A percentile compares a stretch with the other conserved stretches of the same genome.
Evolutionary conservation across 2,329 filamentous ascomycete species (phyloP).

Genomic region (Ascochyta clinopodiicola): DNA sequence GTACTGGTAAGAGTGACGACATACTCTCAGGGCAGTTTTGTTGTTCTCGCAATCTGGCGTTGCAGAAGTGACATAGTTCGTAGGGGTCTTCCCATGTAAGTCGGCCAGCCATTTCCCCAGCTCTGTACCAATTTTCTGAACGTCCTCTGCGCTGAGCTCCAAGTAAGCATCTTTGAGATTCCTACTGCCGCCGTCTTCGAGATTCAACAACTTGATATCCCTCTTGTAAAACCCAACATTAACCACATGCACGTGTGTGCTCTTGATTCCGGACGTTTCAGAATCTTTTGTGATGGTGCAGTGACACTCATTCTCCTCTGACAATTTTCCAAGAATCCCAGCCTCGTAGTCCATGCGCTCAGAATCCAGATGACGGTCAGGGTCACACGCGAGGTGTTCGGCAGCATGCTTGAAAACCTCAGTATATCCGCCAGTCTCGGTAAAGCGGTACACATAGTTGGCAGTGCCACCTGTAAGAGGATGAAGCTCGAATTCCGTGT

Average conservation of each 20-base stretch:
- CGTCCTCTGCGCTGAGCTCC: constrained; percentile 22
- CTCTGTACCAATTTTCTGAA: constrained; percentile 28
- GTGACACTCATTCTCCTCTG: background rate
- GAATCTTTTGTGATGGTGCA: background rate
- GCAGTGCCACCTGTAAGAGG: constrained; percentile 42
- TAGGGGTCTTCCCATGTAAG: constrained; percentile 34
- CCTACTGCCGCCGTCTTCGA: constrained; percentile 39
- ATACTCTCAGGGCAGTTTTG: constrained; percentile 32
- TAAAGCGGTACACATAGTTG: constrained; percentile 47
- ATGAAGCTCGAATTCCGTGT: background rate
- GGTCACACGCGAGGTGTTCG: constrained; percentile 34
- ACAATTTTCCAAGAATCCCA: constrained; percentile 28
- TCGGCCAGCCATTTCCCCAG: constrained; percentile 44
- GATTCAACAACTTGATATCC: constrained; percentile 34
- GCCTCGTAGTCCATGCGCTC: constrained; percentile 47
- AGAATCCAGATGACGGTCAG: constrained; percentile 33
- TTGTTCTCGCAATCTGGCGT: constrained; percentile 20
- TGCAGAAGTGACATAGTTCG: background rate
- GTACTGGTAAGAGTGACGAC: constrained; percentile 40
- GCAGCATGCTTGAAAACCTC: constrained; percentile 47
- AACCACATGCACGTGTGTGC: constrained; percentile 26
- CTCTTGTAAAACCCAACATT: constrained; percentile 33
- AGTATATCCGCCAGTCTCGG: constrained; percentile 4
- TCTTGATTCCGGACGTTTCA: background rate
- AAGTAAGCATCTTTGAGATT: constrained; percentile 45